These are phyloP conservation scores for Pistacia vera DNA, from an alignment of 345 rosid genomes.

Conservation along the genomic window DNA sequence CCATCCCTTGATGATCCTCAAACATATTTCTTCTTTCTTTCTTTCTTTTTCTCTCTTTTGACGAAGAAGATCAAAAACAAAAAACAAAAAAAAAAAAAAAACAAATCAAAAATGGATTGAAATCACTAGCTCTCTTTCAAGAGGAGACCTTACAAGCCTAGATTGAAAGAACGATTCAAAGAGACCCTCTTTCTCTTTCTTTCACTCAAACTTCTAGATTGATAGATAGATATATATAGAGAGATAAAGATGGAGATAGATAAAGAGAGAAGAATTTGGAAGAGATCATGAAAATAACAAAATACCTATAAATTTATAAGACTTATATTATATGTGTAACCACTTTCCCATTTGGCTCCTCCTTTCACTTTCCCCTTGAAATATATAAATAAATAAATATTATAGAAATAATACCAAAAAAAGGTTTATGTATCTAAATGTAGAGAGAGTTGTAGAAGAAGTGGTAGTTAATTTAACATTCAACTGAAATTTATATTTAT, in stretches of 20 bases:
- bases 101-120: too few species aligned
- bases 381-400: too few species aligned
- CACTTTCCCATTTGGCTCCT: constrained; percentile 28
- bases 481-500: constrained; percentile 16
- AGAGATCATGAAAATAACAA: constrained; percentile 15
- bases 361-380: neutral
- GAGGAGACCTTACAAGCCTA: neutral
- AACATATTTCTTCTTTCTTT: constrained; percentile 28
- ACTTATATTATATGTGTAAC: neutral
- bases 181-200: neutral
- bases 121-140: too few species aligned
- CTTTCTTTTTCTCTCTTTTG: constrained; percentile 25
- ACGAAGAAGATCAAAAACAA: constrained; percentile 33
- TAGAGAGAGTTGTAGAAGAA: too few species aligned
- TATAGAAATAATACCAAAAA: too few species aligned
- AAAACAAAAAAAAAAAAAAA: neutral
- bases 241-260: neutral
- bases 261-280: too few species aligned
- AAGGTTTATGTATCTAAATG: too few species aligned
- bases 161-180: constrained; percentile 9
- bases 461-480: neutral
- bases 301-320: constrained; percentile 17
- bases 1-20: constrained; percentile 44
- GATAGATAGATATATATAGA: constrained; percentile 11
- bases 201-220: constrained; percentile 21